phyloP scores from a whole-genome alignment of 2,329 filamentous ascomycete species.

The Fusarium globosum region DNA sequence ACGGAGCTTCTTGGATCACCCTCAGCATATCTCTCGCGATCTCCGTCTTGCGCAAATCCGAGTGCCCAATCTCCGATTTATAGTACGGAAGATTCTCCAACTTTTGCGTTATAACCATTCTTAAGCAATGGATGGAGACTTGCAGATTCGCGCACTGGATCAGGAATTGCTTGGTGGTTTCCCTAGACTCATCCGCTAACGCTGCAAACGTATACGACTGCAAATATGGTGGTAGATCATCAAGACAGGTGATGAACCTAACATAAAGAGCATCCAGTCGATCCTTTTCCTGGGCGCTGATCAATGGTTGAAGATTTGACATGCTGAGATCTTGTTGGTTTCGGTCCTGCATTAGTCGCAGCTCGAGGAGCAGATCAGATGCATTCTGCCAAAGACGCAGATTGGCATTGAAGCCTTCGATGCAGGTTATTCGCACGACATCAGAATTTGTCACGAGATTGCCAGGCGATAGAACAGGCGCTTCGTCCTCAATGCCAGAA shows the following conservation, averaged over 20 bases:
- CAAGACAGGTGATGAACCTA: slow-evolving; percentile 54
- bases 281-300: slow-evolving; percentile 45
- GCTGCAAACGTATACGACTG: slow-evolving; percentile 45
- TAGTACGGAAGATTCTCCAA: slow-evolving; percentile 50
- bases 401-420: slow-evolving; percentile 57
- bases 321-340: slow-evolving; percentile 18
- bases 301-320: neutral
- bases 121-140: slow-evolving; percentile 54
- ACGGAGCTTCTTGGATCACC: slow-evolving; percentile 54
- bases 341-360: slow-evolving; percentile 48
- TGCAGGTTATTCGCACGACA: slow-evolving; percentile 43
- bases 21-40: slow-evolving; percentile 57
- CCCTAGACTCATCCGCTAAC: slow-evolving; percentile 8
- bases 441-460: slow-evolving; percentile 23
- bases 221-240: slow-evolving; percentile 52
- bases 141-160: slow-evolving; percentile 57
- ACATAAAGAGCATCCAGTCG: slow-evolving; percentile 52
- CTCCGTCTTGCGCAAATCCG: slow-evolving; percentile 53
- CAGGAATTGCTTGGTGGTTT: slow-evolving; percentile 48
- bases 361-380: slow-evolving; percentile 53
- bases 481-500: slow-evolving; percentile 47
- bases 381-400: slow-evolving; percentile 55
- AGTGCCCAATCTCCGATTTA: slow-evolving; percentile 46
- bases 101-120: slow-evolving; percentile 54
- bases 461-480: slow-evolving; percentile 23